Percentiles rank a stretch among this genome's conserved stretches.
Evolutionary conservation across 2,329 filamentous ascomycete genomes (phyloP).

Genomic region (Trichoderma sp.): DNA sequence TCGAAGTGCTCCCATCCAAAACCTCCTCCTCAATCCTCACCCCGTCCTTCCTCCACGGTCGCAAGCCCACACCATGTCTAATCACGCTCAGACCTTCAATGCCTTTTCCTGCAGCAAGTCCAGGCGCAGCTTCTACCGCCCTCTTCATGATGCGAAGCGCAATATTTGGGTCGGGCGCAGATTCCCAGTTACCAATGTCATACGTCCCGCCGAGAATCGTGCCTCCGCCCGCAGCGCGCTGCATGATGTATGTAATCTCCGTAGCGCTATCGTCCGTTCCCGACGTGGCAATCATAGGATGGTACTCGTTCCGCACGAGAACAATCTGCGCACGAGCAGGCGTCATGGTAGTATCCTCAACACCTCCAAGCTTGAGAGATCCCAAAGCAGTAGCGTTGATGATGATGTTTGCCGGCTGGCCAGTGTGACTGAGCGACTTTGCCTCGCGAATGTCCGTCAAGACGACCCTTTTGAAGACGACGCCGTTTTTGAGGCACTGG

Average conservation of each 20-base stretch:
- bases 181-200: constrained; percentile 76
- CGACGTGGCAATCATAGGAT: constrained; percentile 66
- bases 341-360: constrained; percentile 69
- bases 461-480: constrained; percentile 61
- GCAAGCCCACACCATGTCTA: constrained; percentile 76
- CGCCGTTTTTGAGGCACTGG: constrained; percentile 72
- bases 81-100: constrained; percentile 73
- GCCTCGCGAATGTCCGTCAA: constrained; percentile 74
- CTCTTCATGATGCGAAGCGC: constrained; percentile 82
- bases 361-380: constrained; percentile 74
- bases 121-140: constrained; percentile 62
- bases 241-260: constrained; percentile 80
- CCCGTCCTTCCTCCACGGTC: constrained; percentile 71
- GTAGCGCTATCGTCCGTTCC: constrained; percentile 71
- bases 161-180: constrained; percentile 73
- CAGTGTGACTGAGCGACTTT: constrained; percentile 47
- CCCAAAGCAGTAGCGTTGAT: constrained; percentile 84
- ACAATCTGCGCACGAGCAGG: constrained; percentile 83
- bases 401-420: constrained; percentile 62
- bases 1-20: constrained; percentile 53
- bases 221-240: constrained; percentile 73
- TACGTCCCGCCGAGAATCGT: constrained; percentile 86
- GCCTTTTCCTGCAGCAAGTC: constrained; percentile 62
- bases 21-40: constrained; percentile 66
- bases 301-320: constrained; percentile 74